Base-by-base conservation (phyloP, 441 rosid species). In the Erodium chrysanthum region DNA sequence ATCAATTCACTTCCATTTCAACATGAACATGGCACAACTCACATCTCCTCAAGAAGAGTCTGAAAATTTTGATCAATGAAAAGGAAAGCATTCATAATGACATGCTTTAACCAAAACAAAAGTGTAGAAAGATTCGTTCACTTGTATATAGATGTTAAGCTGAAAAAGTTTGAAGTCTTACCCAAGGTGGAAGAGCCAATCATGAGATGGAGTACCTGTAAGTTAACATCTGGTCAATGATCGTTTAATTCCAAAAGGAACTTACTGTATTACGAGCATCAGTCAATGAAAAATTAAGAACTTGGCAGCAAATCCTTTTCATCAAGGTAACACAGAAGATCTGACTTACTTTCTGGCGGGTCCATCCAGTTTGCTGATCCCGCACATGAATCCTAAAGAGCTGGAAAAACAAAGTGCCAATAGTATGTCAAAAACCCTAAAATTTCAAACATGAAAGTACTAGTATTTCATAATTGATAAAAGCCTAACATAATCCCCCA, bases 141-240 rank as follows among this genome's bases (percentile, higher is more conserved):
- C 10, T 20, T 46, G 29, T 29, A 27, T 22, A 7, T 46, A 48
- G 18, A 50, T 14, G 14, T 9, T 0, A 27, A 21, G 7, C 2
- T 42, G 3, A 15, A 40, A 67, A 67, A 46, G 40, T 33, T 27
- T 22, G 15, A 35, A 35, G 68, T 12, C 73, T 73, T 78, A 85
- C 89, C 85, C 15, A 83, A 72, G 81, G 72, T 85, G 69, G 89
- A 85, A 52, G 80, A 81, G 64, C 84, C 89, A 74, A 85, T 81
- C 82, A 83, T 78, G 48, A 85, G 78, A 75, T 85, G 87, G 66
- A 85, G 83, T 54, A 83, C 87, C 86, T 85, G 80, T 64, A 76
- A 27, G 59, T 52, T 52, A 52, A 18, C 21, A 17, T 52, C 15
- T 52, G 22, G 18, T 15, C 15, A 15, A 52, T 15, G 59, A 52